Conservation (phyloP, 495 filamentous ascomycete genomes). For the Ramalina peruviana region DNA sequence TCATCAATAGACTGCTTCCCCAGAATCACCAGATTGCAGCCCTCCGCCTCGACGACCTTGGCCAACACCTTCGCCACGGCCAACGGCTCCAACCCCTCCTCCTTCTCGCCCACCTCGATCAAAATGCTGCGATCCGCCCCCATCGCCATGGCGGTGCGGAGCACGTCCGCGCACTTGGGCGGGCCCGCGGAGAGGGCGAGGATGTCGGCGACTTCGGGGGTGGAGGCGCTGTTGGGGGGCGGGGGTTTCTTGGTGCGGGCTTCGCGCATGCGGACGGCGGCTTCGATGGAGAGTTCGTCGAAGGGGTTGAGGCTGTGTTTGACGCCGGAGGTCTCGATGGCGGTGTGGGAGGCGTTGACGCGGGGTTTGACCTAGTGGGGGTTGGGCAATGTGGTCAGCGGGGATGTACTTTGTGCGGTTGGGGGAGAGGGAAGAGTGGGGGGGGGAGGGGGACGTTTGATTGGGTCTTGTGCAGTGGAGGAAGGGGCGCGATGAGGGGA, state of each 20-base stretch:
- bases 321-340: conserved; percentile 77
- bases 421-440: neutral
- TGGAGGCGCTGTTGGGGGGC: conserved; percentile 10
- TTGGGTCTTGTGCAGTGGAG: neutral
- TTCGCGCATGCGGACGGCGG: conserved; percentile 85
- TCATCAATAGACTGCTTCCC: conserved; percentile 98
- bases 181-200: conserved; percentile 80
- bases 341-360: conserved; percentile 91
- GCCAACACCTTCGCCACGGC: conserved; percentile 77
- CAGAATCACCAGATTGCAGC: conserved; percentile 78
- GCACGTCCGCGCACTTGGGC: conserved; percentile 66
- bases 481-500: neutral
- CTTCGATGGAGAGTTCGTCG: conserved; percentile 95
- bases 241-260: conserved; percentile 38
- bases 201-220: conserved; percentile 64
- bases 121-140: conserved; percentile 85
- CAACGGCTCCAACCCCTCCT: conserved; percentile 64
- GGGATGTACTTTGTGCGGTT: neutral
- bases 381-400: neutral
- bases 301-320: conserved; percentile 99
- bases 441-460: neutral
- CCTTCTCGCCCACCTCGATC: conserved; percentile 51
- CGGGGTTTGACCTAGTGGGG: conserved; percentile 76
- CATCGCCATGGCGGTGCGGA: conserved; percentile 97
- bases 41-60: conserved; percentile 63